Base-by-base conservation (phyloP, 2,329 filamentous ascomycete genomes). In the Fusarium praegraminearum region DNA sequence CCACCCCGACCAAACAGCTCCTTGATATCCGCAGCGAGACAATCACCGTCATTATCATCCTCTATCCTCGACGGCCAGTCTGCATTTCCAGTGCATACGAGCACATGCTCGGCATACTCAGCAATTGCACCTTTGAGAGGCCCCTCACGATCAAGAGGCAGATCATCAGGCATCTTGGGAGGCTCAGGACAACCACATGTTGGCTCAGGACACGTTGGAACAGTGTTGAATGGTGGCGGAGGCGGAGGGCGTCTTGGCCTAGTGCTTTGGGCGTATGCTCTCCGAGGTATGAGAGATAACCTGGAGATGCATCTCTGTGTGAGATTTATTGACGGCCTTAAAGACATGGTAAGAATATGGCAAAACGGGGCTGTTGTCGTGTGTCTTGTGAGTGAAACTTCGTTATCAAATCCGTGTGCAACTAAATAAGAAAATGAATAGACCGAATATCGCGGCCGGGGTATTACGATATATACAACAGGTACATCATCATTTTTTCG, bases 61-160 rank as follows among this genome's bases (percentile, higher is more conserved):
- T 97, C 94, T 67, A 98, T 97, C 60, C 88, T 87, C 75, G 91
- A 94, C 30, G 85, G 83, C 94, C 94, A 98, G 80, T 97, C 92
- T 32, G 85, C 81, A 65, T 89, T 88, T 7, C 93, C 94, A 0
- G 94, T 97, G 67, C 91, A 94, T 16, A 98, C 85, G 12, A 98
- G 80, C 5, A 98, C 87, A 73, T 98, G 94, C 79, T 97, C 91
- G 2, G 89, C 85, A 77, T 97, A 97, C 2, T 86, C 83, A 3
- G 91, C 85, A 81, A 97, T 94, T 8, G 91, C 91, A 15, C 92
- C 92, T 76, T 92, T 90, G 44, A 98, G 82, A 20, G 86, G 84
- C 40, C 87, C 87, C 65, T 87, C 85, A 73, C 86, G 85, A 76
- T 98, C 94, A 55, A 98, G 94, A 24, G 90, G 87, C 18, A 97